Conservation (phyloP, 2,329 filamentous ascomycete species). For the Podosphaera xanthii region DNA sequence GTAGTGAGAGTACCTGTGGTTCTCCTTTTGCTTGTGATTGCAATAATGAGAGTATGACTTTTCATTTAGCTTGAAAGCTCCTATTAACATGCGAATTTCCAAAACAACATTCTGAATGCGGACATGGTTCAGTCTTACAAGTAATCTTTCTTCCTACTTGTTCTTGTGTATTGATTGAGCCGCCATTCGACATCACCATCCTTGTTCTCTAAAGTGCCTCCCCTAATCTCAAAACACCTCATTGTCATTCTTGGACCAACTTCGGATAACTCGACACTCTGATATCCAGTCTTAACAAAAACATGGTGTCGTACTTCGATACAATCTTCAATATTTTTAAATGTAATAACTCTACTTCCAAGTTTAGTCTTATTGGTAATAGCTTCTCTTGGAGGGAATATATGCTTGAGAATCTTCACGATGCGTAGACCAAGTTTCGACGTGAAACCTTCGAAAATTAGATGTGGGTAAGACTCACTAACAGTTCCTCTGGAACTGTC, state of each 20-base stretch:
- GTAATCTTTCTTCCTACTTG: constrained; percentile 87
- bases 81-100: too few relatives aligned
- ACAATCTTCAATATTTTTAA: constrained; percentile 80
- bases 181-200: constrained; percentile 95
- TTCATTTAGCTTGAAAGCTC: too few relatives aligned
- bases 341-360: constrained; percentile 74
- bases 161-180: constrained; percentile 83
- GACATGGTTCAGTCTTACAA: constrained; percentile 27
- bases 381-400: constrained; percentile 75
- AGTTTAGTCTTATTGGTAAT: constrained; percentile 50
- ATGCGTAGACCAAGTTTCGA: constrained; percentile 60
- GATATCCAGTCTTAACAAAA: constrained; percentile 79
- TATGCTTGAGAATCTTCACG: constrained; percentile 75
- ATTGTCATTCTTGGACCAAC: constrained; percentile 95
- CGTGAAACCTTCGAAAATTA: constrained; percentile 87
- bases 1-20: too few relatives aligned
- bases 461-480: constrained; percentile 75
- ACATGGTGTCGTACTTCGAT: constrained; percentile 89
- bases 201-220: constrained; percentile 79
- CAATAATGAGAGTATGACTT: too few relatives aligned
- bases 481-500: constrained; percentile 71
- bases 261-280: constrained; percentile 71
- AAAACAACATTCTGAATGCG: too few relatives aligned
- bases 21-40: too few relatives aligned
- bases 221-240: constrained; percentile 79